Evolutionary conservation across 495 filamentous ascomycete species (phyloP), one percentile per base, ranked within the genome.

Genomic region (Penicillium pancosmium): DNA sequence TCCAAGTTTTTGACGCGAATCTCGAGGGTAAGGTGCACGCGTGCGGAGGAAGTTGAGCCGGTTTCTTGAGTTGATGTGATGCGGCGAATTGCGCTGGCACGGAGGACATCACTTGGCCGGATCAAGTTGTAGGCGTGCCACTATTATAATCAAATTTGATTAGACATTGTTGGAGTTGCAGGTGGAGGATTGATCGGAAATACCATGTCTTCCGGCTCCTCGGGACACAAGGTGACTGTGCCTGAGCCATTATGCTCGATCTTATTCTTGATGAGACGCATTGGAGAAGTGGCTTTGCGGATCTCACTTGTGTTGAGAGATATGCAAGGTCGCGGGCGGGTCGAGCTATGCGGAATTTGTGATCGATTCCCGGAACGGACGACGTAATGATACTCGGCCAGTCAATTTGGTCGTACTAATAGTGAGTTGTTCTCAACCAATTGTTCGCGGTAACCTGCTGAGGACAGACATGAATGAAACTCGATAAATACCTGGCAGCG

Each of bases 61-160:
- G 90, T 92, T 44, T 83, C 78, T 68, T 76, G 73, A 18, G 86
- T 82, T 36, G 84, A 86, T 13, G 84, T 87, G 40, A 96, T 86
- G 43, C 90, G 90, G 63, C 94, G 91, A 56, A 94, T 77, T 43
- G 94, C 91, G 52, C 87, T 89, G 31, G 92, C 92, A 62, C 86
- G 87, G 56, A 98, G 81, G 49, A 91, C 76, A 63, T 98, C 95
- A 38, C 77, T 81, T 23, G 86, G 84, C 12, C 86, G 84, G 71
- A 98, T 93, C 38, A 98, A 83, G 76, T 98, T 98, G 81, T 97
- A 93, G 70, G 89, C 88, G 68, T 97, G 93, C 94, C 94, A 98
- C 91, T 94, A 54, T 48, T 48, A 27, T 27, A 12, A 25, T 12
- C 19, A 27, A 27, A n/a, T 15, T 3, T 15, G 5, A n/a, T 48